phyloP scores from a whole-genome alignment of 805 yeast species.

The Saccharomycopsis babjevae region DNA sequence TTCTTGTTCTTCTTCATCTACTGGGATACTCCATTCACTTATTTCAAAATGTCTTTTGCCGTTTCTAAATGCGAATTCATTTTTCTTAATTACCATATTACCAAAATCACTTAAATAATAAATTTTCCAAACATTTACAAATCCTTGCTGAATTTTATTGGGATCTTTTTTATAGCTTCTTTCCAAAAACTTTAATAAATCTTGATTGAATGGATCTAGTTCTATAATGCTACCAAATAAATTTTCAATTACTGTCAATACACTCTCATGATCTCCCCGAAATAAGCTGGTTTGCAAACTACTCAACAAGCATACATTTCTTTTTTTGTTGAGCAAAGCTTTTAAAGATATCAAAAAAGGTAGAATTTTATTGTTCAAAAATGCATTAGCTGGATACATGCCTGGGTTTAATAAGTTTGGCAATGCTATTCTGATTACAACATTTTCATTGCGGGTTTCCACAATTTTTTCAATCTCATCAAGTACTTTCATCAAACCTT shows the following conservation, averaged over 20 bases:
- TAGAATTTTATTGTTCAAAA: constrained; percentile 38
- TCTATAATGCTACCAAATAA: constrained; percentile 60
- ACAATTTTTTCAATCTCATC: constrained; percentile 36
- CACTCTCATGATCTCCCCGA: constrained; percentile 26
- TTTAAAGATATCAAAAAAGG: constrained; percentile 55
- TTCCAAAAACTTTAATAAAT: constrained; percentile 54
- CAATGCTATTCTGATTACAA: constrained; percentile 52
- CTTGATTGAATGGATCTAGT: constrained; percentile 74
- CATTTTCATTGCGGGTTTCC: constrained; percentile 27
- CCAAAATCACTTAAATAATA: constrained; percentile 72
- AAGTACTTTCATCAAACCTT: constrained; percentile 21
- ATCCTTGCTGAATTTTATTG: constrained; percentile 73
- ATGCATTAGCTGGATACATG: constrained; percentile 44
- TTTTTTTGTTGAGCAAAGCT: constrained; percentile 38
- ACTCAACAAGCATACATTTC: constrained; percentile 38
- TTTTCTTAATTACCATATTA: constrained; percentile 59
- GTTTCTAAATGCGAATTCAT: constrained; percentile 79
- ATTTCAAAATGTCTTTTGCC: constrained; percentile 78
- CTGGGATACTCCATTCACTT: constrained; percentile 96
- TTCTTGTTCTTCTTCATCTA: constrained; percentile 59
- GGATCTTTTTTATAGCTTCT: constrained; percentile 64
- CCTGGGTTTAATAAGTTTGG: constrained; percentile 81
- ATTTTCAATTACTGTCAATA: constrained; percentile 32
- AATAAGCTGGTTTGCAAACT: constrained; percentile 59
- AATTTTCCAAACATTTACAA: constrained; percentile 63